Base-by-base conservation (phyloP, 164 flowering plant species). In the Platanus orientalis region DNA sequence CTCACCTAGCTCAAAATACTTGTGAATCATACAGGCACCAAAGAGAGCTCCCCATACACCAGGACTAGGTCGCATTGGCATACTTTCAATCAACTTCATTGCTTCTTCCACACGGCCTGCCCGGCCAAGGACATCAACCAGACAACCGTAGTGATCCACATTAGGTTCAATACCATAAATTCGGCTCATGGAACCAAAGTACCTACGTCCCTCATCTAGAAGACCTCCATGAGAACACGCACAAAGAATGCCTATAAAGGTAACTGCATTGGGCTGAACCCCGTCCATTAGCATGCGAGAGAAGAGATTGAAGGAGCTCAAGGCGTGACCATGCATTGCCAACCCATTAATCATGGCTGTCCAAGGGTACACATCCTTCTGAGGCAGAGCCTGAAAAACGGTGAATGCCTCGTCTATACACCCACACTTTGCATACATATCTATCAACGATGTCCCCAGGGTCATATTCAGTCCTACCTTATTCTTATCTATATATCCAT, bases 1-100 rank as follows among this genome's bases (percentile, higher is more conserved):
- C 20, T 60, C 62, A 20, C 62, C 62, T 11, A 45, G 1, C 26
- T 60, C 36, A 19, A 44, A 23, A 19, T 60, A 26, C 62, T 60
- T 44, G 19, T 44, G 49, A 5, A 44, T 44, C 20, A 14, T 44
- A 44, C 49, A 44, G 2, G 49, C 49, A 16, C 49, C 49, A 14
- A 44, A 44, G 19, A 44, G 20, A 44, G 49, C 49, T 19, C 20
- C 20, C 49, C 49, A 44, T 19, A 44, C 20, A 44, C 19, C 49
- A 14, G 49, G n/a, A 16, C 20, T 19, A 1, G 49, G 49, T 44
- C 14, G 19, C 2, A 44, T 12, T 44, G 49, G 49, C 49, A 44
- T 44, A 19, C 4, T 44, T 17, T 19, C 14, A 19, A 44, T 44
- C 4, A 19, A 14, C n/a, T 44, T 5, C 49, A 14, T 4, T 44